Conservation (phyloP, 2,329 filamentous ascomycete genomes). For the Dactylonectria estremocensis region DNA sequence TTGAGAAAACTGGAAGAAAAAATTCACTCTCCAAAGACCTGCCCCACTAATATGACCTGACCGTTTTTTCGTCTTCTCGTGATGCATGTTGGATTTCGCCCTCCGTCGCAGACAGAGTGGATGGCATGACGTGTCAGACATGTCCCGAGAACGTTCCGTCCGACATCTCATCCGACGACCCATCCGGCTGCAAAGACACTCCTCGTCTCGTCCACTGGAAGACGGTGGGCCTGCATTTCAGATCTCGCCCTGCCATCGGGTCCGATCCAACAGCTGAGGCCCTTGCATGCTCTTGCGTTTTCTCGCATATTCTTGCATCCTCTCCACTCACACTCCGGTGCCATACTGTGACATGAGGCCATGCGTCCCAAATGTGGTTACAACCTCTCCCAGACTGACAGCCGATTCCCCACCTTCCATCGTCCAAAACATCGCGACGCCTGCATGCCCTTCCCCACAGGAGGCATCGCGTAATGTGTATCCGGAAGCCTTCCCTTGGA, state of each 20-base stretch:
- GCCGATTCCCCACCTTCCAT: slow-evolving; percentile 41
- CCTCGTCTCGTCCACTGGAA: slow-evolving; percentile 15
- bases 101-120: background rate
- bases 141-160: background rate
- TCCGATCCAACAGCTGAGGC: slow-evolving; percentile 33
- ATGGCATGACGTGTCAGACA: slow-evolving; percentile 38
- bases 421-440: slow-evolving; percentile 33
- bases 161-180: background rate
- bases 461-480: slow-evolving; percentile 6
- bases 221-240: slow-evolving; percentile 18
- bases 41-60: background rate
- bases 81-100: slow-evolving; percentile 14
- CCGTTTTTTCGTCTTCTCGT: slow-evolving; percentile 8
- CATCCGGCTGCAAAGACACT: slow-evolving; percentile 17
- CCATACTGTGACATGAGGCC: slow-evolving; percentile 38
- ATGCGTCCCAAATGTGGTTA: slow-evolving; percentile 22
- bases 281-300: slow-evolving; percentile 28
- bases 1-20: too few relatives aligned
- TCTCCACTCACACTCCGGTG: slow-evolving; percentile 24
- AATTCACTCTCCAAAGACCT: background rate
- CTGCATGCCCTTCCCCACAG: slow-evolving; percentile 29
- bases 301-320: background rate
- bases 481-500: slow-evolving; percentile 14
- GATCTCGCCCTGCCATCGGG: slow-evolving; percentile 24
- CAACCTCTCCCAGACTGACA: slow-evolving; percentile 29